phyloP scores from a whole-genome alignment of 2,329 filamentous ascomycete species.

The Malbranchea zuffiana region DNA sequence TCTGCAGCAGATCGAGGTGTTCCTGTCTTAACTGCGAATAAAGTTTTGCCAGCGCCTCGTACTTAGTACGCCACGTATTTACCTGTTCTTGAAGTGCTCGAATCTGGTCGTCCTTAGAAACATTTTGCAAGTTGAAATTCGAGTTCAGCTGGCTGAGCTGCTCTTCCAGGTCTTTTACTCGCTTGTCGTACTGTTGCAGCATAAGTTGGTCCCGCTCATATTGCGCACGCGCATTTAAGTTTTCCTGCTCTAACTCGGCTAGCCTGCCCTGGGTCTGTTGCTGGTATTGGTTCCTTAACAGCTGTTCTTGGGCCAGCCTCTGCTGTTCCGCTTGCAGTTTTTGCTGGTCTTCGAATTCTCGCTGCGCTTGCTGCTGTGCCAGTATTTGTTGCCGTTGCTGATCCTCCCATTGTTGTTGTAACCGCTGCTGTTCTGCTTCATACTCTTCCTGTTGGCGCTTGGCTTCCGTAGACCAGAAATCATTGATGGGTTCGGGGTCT shows the following conservation, averaged over 20 bases:
- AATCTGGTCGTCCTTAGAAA: constrained; percentile 91
- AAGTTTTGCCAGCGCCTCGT: constrained; percentile 89
- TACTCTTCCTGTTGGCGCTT: constrained; percentile 88
- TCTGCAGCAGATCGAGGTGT: constrained; percentile 86
- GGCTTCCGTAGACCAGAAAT: constrained; percentile 95
- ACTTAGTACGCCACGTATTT: constrained; percentile 95
- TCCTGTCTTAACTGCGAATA: constrained; percentile 94
- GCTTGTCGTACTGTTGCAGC: constrained; percentile 90
- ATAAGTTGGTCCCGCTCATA: constrained; percentile 96
- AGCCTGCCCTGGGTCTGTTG: constrained; percentile 94
- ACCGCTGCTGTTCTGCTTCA: constrained; percentile 79
- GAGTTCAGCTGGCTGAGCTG: constrained; percentile 73
- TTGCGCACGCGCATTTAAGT: constrained; percentile 83
- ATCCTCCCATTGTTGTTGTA: constrained; percentile 78
- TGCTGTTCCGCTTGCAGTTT: constrained; percentile 79
- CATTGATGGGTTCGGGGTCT: constrained; percentile 88
- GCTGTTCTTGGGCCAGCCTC: constrained; percentile 76
- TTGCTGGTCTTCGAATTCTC: constrained; percentile 95
- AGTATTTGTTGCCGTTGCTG: constrained; percentile 72
- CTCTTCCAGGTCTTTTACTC: constrained; percentile 83
- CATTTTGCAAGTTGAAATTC: constrained; percentile 73
- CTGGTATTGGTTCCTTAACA: constrained; percentile 77
- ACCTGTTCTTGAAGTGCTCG: constrained; percentile 88
- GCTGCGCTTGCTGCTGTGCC: constrained; percentile 72
- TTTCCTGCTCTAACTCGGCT: constrained; percentile 89